Conservation (phyloP, 208 protist species). For the Vickermania spadyakhi region DNA sequence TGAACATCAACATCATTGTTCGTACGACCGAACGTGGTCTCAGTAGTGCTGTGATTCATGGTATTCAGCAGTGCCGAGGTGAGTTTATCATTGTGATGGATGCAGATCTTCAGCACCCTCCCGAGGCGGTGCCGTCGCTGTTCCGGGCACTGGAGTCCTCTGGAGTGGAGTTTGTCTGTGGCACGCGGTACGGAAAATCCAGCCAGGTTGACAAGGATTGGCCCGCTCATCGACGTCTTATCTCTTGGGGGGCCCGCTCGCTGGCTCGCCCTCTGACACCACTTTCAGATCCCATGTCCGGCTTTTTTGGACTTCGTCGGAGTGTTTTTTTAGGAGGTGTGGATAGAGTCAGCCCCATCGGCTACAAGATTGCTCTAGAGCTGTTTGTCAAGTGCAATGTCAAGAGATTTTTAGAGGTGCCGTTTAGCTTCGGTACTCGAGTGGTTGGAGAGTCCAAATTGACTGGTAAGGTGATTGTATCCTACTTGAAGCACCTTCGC, state of each 20-base stretch:
- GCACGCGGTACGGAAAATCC: slow-evolving; percentile 75
- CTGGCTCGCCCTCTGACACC: slow-evolving; percentile 80
- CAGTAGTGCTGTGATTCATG: slow-evolving; percentile 84
- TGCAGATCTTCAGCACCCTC: slow-evolving; percentile 90
- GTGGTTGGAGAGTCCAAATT: slow-evolving; percentile 81
- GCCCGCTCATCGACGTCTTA: slow-evolving; percentile 78
- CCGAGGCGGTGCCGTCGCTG: slow-evolving; percentile 63
- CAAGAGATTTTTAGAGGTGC: slow-evolving; percentile 53
- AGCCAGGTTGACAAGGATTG: slow-evolving; percentile 79
- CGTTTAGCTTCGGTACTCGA: slow-evolving; percentile 78
- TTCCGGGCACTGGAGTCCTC: slow-evolving; percentile 44
- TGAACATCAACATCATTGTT: slow-evolving; percentile 66
- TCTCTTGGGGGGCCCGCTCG: slow-evolving; percentile 76
- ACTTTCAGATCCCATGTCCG: slow-evolving; percentile 90
- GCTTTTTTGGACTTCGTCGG: slow-evolving; percentile 83
- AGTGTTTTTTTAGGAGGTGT: slow-evolving; percentile 39
- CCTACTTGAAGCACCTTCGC: slow-evolving; percentile 77
- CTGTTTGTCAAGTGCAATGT: slow-evolving; percentile 85
- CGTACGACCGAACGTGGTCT: slow-evolving; percentile 76
- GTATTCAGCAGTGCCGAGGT: slow-evolving; percentile 42
- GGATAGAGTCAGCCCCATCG: slow-evolving; percentile 64
- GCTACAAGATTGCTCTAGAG: slow-evolving; percentile 92
- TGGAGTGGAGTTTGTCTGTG: slow-evolving; percentile 78
- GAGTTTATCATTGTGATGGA: slow-evolving; percentile 86
- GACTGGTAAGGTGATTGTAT: slow-evolving; percentile 80